These are phyloP conservation scores for Scedosporium minutisporum DNA, from an alignment of 2,329 filamentous ascomycete genomes.

Conservation along the genomic window DNA sequence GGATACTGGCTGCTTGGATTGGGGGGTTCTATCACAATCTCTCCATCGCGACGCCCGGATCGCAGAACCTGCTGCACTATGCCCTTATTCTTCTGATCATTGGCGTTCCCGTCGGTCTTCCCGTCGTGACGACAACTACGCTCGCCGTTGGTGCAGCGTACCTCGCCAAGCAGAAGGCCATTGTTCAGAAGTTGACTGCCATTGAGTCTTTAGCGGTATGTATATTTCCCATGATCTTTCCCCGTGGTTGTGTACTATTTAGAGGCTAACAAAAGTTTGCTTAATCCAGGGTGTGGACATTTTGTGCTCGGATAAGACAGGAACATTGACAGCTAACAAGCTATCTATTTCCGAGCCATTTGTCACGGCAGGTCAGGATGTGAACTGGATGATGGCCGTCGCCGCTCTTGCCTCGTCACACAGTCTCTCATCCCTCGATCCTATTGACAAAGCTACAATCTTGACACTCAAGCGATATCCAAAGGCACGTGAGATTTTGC, in stretches of 20 bases:
- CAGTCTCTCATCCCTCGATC: constrained; percentile 69
- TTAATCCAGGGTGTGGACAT: constrained; percentile 53
- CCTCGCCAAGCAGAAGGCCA: constrained; percentile 67
- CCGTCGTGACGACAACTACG: constrained; percentile 69
- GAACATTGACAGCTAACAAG: constrained; percentile 67
- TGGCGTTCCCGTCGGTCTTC: constrained; percentile 71
- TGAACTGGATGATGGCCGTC: constrained; percentile 80
- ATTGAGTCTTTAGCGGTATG: constrained; percentile 59
- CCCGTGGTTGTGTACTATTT: too few species aligned
- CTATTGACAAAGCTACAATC: constrained; percentile 72
- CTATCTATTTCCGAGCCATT: constrained; percentile 68
- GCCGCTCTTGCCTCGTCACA: constrained; percentile 68
- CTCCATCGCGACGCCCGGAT: constrained; percentile 24
- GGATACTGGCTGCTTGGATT: constrained; percentile 66
- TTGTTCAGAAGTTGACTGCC: constrained; percentile 70
- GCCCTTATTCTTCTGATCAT: constrained; percentile 64
- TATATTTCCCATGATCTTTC: constrained; percentile 7
- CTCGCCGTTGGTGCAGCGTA: constrained; percentile 69
- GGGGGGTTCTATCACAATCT: constrained; percentile 65
- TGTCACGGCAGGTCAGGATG: constrained; percentile 65
- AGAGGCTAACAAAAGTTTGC: not conserved
- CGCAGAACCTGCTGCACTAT: constrained; percentile 58
- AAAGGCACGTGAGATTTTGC: constrained; percentile 66
- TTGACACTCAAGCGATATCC: constrained; percentile 67
- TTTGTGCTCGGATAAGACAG: constrained; percentile 75